Evolutionary conservation across 1,284 basidiomycete genomes (phyloP), one percentile per base, ranked within the genome.

Genomic region (Irpex rosettiformis): DNA sequence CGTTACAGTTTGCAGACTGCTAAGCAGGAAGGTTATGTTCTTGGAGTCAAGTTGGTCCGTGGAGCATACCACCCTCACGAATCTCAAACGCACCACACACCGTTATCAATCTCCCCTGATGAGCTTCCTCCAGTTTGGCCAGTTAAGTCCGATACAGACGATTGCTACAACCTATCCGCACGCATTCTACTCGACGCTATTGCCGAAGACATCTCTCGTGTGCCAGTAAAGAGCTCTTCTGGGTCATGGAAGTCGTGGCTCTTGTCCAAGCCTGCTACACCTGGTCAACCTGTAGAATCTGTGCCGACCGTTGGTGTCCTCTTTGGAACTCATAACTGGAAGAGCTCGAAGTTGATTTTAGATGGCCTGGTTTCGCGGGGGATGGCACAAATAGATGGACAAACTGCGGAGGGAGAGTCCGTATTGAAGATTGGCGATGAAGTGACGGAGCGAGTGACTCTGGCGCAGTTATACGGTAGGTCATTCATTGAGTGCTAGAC

Each of bases 21-120:
- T 6, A 78, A 84, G 62, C 72, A 71, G 51, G 78, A 87, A 65
- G 80, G 83, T 48, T 98, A 94, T 71, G 80, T 89, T 0, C 82
- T 98, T 1, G 96, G 96, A 16, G 86, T 96, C 62, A 98, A 98
- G 75, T 88, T 98, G 58, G 96, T 98, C 30, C 86, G 96, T 24
- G 96, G 96, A 0, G 96, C 96, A 1, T 98, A 98, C 72, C 91
- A 96, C 66, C 82, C 86, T 1, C 81, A 89, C 57, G 96, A 98
- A 70, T 69, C 85, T 49, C 76, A 77, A 18, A 80, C 83, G 1
- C 77, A 85, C 65, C 56, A 68, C 18, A 65, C 65, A 18, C 64
- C 72, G 22, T 59, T 72, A 8, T 71, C 74, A 1, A 83, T 89
- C 59, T 86, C 88, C 0, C 79, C 82, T 0, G 85, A 86, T 28